phyloP scores from a whole-genome alignment of 2,329 filamentous ascomycete species.

The Exophiala mesophila region DNA sequence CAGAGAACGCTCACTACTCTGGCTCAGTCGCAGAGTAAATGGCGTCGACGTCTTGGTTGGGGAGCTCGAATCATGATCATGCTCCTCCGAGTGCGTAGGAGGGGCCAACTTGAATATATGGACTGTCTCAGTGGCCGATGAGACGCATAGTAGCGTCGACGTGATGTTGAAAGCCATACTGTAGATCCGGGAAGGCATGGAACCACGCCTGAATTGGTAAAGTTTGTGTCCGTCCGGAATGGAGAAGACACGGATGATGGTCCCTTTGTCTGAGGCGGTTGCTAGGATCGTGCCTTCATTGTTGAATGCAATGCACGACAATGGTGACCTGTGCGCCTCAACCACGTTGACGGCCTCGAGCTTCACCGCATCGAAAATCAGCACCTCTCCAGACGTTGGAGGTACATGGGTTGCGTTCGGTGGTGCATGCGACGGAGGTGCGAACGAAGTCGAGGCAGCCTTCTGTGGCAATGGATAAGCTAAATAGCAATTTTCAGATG shows the following conservation, averaged over 20 bases:
- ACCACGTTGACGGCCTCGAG: slow-evolving; percentile 92
- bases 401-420: slow-evolving; percentile 72
- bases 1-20: slow-evolving; percentile 35
- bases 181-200: slow-evolving; percentile 91
- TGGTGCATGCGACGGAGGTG: slow-evolving; percentile 74
- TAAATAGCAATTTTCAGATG: slow-evolving; percentile 91
- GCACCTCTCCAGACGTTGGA: slow-evolving; percentile 83
- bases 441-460: slow-evolving; percentile 47
- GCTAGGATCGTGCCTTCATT: slow-evolving; percentile 86
- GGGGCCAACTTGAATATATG: slow-evolving; percentile 81
- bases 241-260: slow-evolving; percentile 92
- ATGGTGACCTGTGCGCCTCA: slow-evolving; percentile 85
- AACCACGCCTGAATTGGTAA: slow-evolving; percentile 92
- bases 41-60: slow-evolving; percentile 17
- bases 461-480: slow-evolving; percentile 82
- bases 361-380: slow-evolving; percentile 85
- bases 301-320: slow-evolving; percentile 88
- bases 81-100: slow-evolving; percentile 10
- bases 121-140: slow-evolving; percentile 91
- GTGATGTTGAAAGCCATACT: slow-evolving; percentile 98
- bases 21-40: slow-evolving; percentile 23
- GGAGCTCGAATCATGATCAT: slow-evolving; percentile 19
- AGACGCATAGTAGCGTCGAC: slow-evolving; percentile 88
- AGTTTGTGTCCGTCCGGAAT: slow-evolving; percentile 87
- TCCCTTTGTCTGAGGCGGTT: slow-evolving; percentile 94